Evolutionary conservation across 768 basidiomycete species (phyloP), one percentile per base, ranked within the genome.

Genomic region (Leucocoprinus leucothites): DNA sequence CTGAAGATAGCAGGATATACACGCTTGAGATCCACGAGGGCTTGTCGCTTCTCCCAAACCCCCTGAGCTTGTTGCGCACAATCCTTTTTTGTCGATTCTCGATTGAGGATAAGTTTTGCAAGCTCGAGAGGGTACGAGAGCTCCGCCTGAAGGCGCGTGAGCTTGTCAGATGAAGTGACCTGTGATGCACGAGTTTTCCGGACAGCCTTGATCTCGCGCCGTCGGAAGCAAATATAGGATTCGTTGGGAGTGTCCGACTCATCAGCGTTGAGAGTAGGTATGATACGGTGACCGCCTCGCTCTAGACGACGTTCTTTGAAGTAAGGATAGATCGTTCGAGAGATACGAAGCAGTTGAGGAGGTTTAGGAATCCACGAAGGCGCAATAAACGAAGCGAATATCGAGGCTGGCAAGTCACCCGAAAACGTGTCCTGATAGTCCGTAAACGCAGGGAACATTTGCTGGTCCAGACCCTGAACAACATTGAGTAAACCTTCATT

Each of bases 171-270:
- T 16, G 87, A 92, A 1, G 89, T 88, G 9, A 85, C 86, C 64
- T 98, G 95, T 1, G 89, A 89, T 13, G 94, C 87, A 7, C 96
- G 85, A 8, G 96, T 98, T 74, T 98, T 98, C 58, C 97, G 86
- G 43, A 92, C 82, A 3, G 91, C 86, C 68, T 98, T 98, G 70
- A 89, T 87, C 67, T 98, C 96, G 52, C 95, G 87, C 57, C 94
- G 82, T 35, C 97, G 85, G 80, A 99, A 99, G 71, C 97, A 99
- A 43, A 98, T 89, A 60, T 98, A 98, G 0, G 96, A 95, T 63
- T 96, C 94, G 53, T 91, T 93, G 61, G 80, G 80, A 44, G 86
- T 86, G 67, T 97, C 94, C 18, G 88, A 80, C 72, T 98, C 95
- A 67, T 98, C 94, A 63, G 82, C 87, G 66, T 98, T 95, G 26